phyloP scores from a whole-genome alignment of 106 monocot species.

The Dendrobium chrysotoxum region DNA sequence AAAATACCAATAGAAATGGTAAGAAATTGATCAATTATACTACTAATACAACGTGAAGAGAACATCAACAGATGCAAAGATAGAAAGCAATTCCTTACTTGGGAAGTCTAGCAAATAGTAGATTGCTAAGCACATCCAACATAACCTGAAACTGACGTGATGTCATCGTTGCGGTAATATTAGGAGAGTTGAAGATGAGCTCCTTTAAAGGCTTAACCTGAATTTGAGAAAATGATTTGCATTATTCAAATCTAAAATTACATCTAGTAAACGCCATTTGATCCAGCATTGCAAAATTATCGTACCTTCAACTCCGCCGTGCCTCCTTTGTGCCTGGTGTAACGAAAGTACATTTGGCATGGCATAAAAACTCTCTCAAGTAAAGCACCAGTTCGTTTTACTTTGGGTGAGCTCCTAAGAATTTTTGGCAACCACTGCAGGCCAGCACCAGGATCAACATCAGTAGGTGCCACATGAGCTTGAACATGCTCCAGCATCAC shows the following conservation, averaged over 20 bases:
- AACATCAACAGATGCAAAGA: not conserved
- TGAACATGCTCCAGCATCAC: constrained; percentile 96
- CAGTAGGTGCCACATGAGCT: constrained; percentile 99
- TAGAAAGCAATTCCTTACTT: constrained; percentile 40
- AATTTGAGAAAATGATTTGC: constrained; percentile 6
- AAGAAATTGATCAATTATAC: not conserved
- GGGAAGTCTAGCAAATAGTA: constrained; percentile 89
- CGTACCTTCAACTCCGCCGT: constrained; percentile 88
- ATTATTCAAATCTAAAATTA: not conserved
- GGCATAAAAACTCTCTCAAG: constrained; percentile 99
- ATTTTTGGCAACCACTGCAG: constrained; percentile 98
- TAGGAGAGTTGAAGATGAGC: constrained; percentile 87
- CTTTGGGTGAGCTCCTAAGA: constrained; percentile 68
- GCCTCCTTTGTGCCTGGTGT: constrained; percentile 93
- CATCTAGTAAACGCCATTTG: not conserved
- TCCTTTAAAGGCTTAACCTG: constrained; percentile 98
- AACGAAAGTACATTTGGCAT: constrained; percentile 97
- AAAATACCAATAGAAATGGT: not conserved
- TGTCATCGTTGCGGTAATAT: constrained; percentile 94
- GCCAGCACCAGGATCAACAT: constrained; percentile 99
- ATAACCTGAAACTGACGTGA: constrained; percentile 98
- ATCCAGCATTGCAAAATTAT: constrained; percentile 1
- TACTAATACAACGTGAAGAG: not conserved
- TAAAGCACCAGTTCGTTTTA: constrained; percentile 94
- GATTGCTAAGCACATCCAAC: constrained; percentile 91